Evolutionary conservation across 192 early-diverging fungal genomes (phyloP), one percentile per base, ranked within the genome.

Genomic region (Linnemannia elongata): DNA sequence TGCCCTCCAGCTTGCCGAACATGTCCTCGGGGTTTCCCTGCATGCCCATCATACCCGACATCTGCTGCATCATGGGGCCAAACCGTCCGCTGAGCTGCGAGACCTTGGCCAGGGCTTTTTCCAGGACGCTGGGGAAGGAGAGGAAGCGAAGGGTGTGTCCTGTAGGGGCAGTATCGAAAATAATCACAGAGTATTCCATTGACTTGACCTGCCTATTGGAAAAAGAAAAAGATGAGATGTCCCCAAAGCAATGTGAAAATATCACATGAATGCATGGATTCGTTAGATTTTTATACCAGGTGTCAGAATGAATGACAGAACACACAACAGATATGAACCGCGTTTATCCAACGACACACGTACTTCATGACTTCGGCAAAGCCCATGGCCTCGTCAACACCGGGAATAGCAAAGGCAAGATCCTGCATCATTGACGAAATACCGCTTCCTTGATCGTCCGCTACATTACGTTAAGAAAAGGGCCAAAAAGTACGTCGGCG

Each of bases 331-430:
- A 24, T 30, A 33, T 33, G 60, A 66, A 33, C 60, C 24, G 7
- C 12, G 27, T 66, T 33, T 45, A 15, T 66, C 27, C 10, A 42
- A 24, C 33, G 33, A 66, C 33, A 36, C 86, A 76, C 90, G 45
- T 91, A 96, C 94, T 99, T 99, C 99, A 99, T 99, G 22, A 99
- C 99, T 87, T 99, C 99, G n/a, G 98, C 98, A 91, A 99, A 99
- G 63, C 97, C 97, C 98, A 99, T 99, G 33, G 99, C 99, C 90
- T 99, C 99, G 89, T 99, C 99, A 20, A 99, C 98, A 88, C 99
- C 99, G 41, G 99, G 99, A 89, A 99, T 99, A 42, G 97, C 97
- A 89, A 98, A 99, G 13, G 98, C 98, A 81, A 99, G 93, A 90
- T 99, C 99, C 91, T 98, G 96, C 92, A 99, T 95, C 89, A 97